phyloP scores from a whole-genome alignment of 768 basidiomycete genomes.

The Sarcodon sp. region DNA sequence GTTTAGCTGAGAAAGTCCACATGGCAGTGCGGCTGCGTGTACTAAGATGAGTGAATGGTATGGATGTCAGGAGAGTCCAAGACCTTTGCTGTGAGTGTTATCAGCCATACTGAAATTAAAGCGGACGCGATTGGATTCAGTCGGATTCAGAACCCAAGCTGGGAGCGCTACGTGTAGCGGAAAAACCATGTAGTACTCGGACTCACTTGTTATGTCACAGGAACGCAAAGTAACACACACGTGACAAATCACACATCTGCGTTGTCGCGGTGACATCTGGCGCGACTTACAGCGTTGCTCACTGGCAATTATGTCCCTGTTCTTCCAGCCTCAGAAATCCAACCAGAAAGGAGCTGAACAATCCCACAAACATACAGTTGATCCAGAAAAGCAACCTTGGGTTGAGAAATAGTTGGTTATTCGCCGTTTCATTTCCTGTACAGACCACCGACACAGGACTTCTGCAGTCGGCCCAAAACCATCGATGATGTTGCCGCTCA shows the following conservation, averaged over 20 bases:
- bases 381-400: conserved; percentile 77
- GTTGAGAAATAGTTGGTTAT: conserved; percentile 89
- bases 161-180: too few relatives aligned
- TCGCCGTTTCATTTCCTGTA: background rate
- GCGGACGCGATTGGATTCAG: too few relatives aligned
- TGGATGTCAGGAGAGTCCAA: too few relatives aligned
- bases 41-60: too few relatives aligned
- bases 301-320: conserved; percentile 34
- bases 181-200: too few relatives aligned
- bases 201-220: too few relatives aligned
- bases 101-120: too few relatives aligned
- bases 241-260: conserved; percentile 11
- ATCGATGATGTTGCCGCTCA: conserved; percentile 98
- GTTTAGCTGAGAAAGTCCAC: too few relatives aligned
- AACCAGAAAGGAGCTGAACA: conserved; percentile 9
- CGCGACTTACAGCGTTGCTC: conserved; percentile 15
- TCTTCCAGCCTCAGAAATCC: conserved; percentile 31
- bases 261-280: conserved; percentile 22
- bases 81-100: too few relatives aligned
- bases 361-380: conserved; percentile 22
- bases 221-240: background rate
- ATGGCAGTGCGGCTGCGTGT: too few relatives aligned
- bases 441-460: background rate
- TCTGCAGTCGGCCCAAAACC: conserved; percentile 79
- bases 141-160: too few relatives aligned